Conservation (phyloP, 2,329 filamentous ascomycete species). For the Arthroderma sp. region DNA sequence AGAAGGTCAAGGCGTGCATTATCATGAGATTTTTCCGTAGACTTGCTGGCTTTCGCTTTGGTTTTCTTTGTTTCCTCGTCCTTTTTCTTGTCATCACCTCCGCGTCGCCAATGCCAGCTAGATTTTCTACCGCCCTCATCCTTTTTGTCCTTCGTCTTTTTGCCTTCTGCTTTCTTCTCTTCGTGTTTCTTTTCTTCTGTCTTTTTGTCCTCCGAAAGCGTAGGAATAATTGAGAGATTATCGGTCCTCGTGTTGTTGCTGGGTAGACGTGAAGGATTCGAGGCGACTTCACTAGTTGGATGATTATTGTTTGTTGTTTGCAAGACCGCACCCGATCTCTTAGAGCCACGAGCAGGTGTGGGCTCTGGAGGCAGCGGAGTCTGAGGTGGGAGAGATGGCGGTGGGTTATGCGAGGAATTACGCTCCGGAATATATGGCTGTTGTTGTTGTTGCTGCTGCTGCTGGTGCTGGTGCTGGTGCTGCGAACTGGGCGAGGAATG, state of each 20-base stretch:
- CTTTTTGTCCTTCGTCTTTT: conserved; percentile 50
- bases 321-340: conserved; percentile 21
- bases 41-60: conserved; percentile 46
- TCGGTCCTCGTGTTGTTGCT: conserved; percentile 62
- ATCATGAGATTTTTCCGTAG: conserved; percentile 51
- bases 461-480: neutral
- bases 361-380: conserved; percentile 15
- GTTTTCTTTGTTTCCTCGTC: conserved; percentile 50
- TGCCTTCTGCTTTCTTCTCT: conserved; percentile 60
- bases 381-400: conserved; percentile 37
- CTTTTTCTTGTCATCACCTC: conserved; percentile 42
- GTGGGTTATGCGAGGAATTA: conserved; percentile 36
- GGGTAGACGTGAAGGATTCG: conserved; percentile 54
- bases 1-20: conserved; percentile 73
- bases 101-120: conserved; percentile 64
- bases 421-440: conserved; percentile 36
- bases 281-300: conserved; percentile 50
- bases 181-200: conserved; percentile 49
- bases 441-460: too few species aligned
- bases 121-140: conserved; percentile 63
- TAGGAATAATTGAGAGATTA: conserved; percentile 67
- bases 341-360: conserved; percentile 16
- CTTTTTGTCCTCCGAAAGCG: conserved; percentile 59
- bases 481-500: neutral
- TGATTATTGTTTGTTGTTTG: conserved; percentile 24